Conservation (phyloP, 192 early-diverging fungal genomes). For the Podila clonocystis region DNA sequence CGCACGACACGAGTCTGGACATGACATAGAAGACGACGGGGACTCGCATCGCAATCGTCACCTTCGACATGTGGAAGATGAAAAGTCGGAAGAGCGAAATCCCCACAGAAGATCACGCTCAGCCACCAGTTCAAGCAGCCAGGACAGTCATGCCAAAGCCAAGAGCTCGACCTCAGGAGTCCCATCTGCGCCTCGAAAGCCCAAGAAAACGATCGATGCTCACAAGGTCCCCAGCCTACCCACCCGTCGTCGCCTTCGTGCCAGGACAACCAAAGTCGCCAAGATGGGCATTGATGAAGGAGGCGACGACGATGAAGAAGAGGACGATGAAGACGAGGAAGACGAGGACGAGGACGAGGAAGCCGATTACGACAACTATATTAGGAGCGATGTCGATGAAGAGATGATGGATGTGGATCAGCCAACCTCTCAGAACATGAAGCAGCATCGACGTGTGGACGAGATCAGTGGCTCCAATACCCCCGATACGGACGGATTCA, state of each 20-base stretch:
- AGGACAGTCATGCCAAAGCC: conserved; percentile 30
- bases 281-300: conserved; percentile 44
- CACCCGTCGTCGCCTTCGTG: conserved; percentile 38
- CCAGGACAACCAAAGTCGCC: conserved; percentile 43
- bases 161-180: conserved; percentile 17
- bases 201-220: conserved; percentile 32
- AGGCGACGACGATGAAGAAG: not conserved
- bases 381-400: conserved; percentile 14
- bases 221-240: conserved; percentile 41
- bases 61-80: conserved; percentile 16
- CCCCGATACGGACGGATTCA: conserved; percentile 29
- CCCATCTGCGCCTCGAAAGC: conserved; percentile 22
- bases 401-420: conserved; percentile 43
- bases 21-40: conserved; percentile 38
- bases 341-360: conserved; percentile 37
- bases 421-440: not conserved
- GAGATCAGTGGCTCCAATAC: conserved; percentile 4
- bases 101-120: conserved; percentile 41
- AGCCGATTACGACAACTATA: conserved; percentile 23
- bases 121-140: conserved; percentile 39
- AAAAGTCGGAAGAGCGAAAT: not conserved
- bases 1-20: conserved; percentile 45
- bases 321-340: conserved; percentile 14
- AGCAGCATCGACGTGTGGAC: conserved; percentile 4
- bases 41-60: conserved; percentile 18